Evolutionary conservation across 2,329 filamentous ascomycete species (phyloP).

Genomic region (Beauveria australis): DNA sequence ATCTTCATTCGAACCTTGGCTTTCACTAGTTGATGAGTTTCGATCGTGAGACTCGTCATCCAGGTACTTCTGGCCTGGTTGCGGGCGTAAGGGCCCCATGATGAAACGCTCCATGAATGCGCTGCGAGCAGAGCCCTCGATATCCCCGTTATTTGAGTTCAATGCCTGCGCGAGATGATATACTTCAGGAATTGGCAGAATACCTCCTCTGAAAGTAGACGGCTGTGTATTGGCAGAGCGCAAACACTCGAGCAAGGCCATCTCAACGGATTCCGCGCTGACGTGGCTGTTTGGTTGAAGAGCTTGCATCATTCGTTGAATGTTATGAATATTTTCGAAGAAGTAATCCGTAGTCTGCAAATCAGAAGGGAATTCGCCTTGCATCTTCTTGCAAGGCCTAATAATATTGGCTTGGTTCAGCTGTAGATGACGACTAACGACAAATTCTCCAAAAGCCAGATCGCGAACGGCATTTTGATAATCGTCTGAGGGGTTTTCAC

Average conservation of each 20-base stretch:
- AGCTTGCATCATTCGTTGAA: conserved; percentile 37
- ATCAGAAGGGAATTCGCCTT: conserved; percentile 10
- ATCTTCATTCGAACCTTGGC: conserved; percentile 22
- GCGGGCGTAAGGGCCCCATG: conserved; percentile 25
- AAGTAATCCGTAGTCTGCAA: conserved; percentile 32
- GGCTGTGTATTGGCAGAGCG: conserved; percentile 19
- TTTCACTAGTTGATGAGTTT: conserved; percentile 17
- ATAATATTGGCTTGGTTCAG: conserved; percentile 19
- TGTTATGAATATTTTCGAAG: conserved; percentile 38
- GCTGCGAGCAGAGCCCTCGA: conserved; percentile 16
- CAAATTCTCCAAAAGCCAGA: conserved; percentile 33
- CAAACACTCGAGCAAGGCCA: conserved; percentile 12
- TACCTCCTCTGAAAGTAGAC: conserved; percentile 25
- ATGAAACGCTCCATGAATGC: conserved; percentile 24
- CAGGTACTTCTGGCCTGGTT: conserved; percentile 22
- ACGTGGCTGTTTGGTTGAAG: conserved; percentile 20
- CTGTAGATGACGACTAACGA: conserved; percentile 28
- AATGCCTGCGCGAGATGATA: conserved; percentile 30
- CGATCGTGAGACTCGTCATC: conserved; percentile 21
- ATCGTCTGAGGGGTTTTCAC: conserved; percentile 37
- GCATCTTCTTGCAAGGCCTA: background rate
- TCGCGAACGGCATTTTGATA: conserved; percentile 32
- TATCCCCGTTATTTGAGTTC: conserved; percentile 18
- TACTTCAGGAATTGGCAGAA: conserved; percentile 31
- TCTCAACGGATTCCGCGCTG: background rate